These are phyloP conservation scores for Cladophialophora bantiana DNA, from an alignment of 2,329 filamentous ascomycete genomes.

Conservation along the genomic window DNA sequence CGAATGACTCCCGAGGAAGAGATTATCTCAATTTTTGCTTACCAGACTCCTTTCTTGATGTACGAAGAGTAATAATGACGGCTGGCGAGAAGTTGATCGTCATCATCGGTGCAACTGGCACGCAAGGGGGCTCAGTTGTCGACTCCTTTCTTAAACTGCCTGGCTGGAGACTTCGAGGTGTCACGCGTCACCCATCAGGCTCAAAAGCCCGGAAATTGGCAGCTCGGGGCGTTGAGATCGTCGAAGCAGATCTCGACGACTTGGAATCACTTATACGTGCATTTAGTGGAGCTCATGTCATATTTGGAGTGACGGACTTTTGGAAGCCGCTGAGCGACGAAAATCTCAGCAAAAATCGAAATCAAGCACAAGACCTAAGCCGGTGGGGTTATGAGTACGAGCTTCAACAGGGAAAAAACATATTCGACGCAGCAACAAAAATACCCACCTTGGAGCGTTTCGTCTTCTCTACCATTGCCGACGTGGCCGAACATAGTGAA, in stretches of 20 bases:
- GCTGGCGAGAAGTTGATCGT: slow-evolving; percentile 40
- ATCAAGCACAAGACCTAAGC: slow-evolving; percentile 37
- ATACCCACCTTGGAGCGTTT: slow-evolving; percentile 28
- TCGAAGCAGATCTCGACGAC: slow-evolving; percentile 45
- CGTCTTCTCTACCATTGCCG: slow-evolving; percentile 60
- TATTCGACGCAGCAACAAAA: slow-evolving; percentile 60
- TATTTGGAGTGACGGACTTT: slow-evolving; percentile 65
- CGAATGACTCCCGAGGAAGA: no score
- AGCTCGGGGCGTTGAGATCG: slow-evolving; percentile 42
- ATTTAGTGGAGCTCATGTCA: slow-evolving; percentile 54
- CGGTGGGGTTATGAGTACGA: slow-evolving; percentile 59
- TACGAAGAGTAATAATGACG: slow-evolving; percentile 9
- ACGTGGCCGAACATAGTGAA: slow-evolving; percentile 56
- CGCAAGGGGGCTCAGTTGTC: slow-evolving; percentile 52
- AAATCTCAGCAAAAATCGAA: slow-evolving; percentile 43
- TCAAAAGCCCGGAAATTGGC: slow-evolving; percentile 38
- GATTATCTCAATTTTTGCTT: no score
- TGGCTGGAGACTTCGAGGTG: slow-evolving; percentile 44
- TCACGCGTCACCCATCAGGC: slow-evolving; percentile 44
- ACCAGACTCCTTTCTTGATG: no score
- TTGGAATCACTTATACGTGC: slow-evolving; percentile 41
- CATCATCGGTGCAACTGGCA: slow-evolving; percentile 61
- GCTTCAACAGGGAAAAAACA: slow-evolving; percentile 60
- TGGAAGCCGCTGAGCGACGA: slow-evolving; percentile 60
- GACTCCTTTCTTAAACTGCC: slow-evolving; percentile 39